Evolutionary conservation across 2,329 filamentous ascomycete species (phyloP).

Genomic region (Aspergillus sojae): DNA sequence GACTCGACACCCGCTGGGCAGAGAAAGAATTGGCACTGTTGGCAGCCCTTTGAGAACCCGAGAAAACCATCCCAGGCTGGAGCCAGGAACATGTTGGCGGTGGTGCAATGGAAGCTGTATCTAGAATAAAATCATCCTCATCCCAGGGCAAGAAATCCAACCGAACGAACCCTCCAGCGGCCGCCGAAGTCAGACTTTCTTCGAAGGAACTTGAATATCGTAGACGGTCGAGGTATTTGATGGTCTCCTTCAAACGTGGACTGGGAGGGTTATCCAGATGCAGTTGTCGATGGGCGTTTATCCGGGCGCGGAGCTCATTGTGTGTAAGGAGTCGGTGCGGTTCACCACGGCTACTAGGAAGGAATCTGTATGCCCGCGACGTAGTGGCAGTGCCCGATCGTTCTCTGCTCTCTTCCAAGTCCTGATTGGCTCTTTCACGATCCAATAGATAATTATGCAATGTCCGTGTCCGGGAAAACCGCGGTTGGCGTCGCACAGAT

Average conservation of each 20-base stretch:
- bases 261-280: constrained; percentile 38
- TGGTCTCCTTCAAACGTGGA: constrained; percentile 57
- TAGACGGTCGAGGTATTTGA: constrained; percentile 64
- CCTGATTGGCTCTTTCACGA: constrained; percentile 30
- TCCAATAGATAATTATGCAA: constrained; percentile 46
- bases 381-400: constrained; percentile 11
- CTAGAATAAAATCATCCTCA: constrained; percentile 60
- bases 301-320: constrained; percentile 37
- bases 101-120: constrained; percentile 54
- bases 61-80: constrained; percentile 61
- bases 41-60: constrained; percentile 63
- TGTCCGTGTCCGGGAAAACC: constrained; percentile 40
- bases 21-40: constrained; percentile 33
- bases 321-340: constrained; percentile 33
- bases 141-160: constrained; percentile 57
- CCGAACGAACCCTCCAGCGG: constrained; percentile 55
- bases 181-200: constrained; percentile 57
- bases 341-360: constrained; percentile 33
- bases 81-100: constrained; percentile 63
- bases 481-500: constrained; percentile 43
- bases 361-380: constrained; percentile 36
- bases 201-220: constrained; percentile 57
- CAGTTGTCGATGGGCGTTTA: constrained; percentile 40
- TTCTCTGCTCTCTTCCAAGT: constrained; percentile 29
- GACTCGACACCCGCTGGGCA: constrained; percentile 31